Evolutionary conservation across 495 filamentous ascomycete species (phyloP).

Genomic region (Lophiostoma macrostomum): DNA sequence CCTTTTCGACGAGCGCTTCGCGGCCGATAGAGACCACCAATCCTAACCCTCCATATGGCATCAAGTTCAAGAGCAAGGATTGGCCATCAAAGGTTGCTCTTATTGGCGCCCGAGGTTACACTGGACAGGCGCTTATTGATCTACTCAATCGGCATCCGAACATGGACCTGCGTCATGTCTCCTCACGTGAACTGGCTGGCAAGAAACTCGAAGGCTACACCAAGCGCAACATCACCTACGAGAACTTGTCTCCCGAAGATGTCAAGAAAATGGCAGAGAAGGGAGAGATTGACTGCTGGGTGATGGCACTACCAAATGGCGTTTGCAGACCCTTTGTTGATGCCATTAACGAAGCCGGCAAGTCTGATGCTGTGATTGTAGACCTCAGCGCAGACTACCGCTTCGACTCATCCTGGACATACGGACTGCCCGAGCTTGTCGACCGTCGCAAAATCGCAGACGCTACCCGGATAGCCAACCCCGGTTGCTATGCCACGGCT

Average conservation of each 20-base stretch:
- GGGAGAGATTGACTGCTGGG: slow-evolving; percentile 95
- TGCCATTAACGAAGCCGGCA: slow-evolving; percentile 72
- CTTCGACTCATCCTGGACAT: slow-evolving; percentile 88
- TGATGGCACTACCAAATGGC: slow-evolving; percentile 96
- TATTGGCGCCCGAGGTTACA: slow-evolving; percentile 94
- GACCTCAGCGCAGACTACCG: slow-evolving; percentile 95
- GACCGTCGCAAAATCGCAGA: slow-evolving; percentile 71
- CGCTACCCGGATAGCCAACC: slow-evolving; percentile 87
- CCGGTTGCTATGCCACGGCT: slow-evolving; percentile 96
- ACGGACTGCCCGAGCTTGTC: slow-evolving; percentile 89
- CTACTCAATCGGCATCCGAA: slow-evolving; percentile 89
- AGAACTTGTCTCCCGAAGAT: slow-evolving; percentile 86
- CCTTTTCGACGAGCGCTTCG: slow-evolving; percentile 50
- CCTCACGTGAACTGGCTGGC: slow-evolving; percentile 88
- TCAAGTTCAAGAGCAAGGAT: slow-evolving; percentile 81
- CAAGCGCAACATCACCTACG: slow-evolving; percentile 91
- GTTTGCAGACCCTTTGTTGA: slow-evolving; percentile 96
- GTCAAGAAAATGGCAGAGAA: slow-evolving; percentile 85
- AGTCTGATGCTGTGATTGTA: slow-evolving; percentile 75
- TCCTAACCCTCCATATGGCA: slow-evolving; percentile 94
- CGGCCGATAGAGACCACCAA: slow-evolving; percentile 62
- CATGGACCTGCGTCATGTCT: slow-evolving; percentile 90
- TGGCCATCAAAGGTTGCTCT: slow-evolving; percentile 81
- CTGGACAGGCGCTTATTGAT: slow-evolving; percentile 86
- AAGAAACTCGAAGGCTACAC: slow-evolving; percentile 87